Conservation (phyloP, 768 basidiomycete species). For the Amyloporia xantha region DNA sequence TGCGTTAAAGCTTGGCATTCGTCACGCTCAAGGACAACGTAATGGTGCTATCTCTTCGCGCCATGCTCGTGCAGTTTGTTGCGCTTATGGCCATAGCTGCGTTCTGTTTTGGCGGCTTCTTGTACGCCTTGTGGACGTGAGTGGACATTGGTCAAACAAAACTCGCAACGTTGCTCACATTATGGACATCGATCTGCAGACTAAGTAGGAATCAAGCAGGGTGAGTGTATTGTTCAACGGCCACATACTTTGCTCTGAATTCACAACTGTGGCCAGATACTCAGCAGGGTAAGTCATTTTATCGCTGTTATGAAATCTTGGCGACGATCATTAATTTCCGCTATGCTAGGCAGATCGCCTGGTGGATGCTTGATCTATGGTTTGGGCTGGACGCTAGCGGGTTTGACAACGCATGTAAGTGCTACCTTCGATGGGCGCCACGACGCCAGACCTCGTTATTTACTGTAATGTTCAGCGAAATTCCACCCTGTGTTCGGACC, state of each 20-base stretch:
- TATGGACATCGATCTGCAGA: conserved; percentile 29
- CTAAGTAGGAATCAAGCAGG: conserved; percentile 52
- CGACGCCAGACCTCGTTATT: background rate
- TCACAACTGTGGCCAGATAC: conserved; percentile 14
- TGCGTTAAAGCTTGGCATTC: conserved; percentile 64
- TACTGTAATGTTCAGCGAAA: conserved; percentile 33
- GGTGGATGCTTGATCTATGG: conserved; percentile 94
- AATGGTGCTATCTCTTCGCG: conserved; percentile 77
- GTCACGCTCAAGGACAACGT: conserved; percentile 79
- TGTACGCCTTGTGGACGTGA: conserved; percentile 91
- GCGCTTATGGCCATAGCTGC: conserved; percentile 79
- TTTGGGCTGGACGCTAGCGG: conserved; percentile 95
- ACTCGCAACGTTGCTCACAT: background rate
- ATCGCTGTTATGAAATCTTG: background rate
- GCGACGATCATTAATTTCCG: too few relatives aligned
- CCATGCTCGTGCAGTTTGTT: conserved; percentile 89
- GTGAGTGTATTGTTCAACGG: background rate
- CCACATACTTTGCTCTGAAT: background rate
- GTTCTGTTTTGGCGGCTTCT: conserved; percentile 88
- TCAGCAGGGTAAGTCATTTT: conserved; percentile 28
- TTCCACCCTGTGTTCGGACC: conserved; percentile 91
- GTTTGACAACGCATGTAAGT: conserved; percentile 75
- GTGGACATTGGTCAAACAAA: conserved; percentile 36
- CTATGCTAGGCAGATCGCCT: conserved; percentile 61
- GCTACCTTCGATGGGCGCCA: background rate